phyloP scores from a whole-genome alignment of 2,329 filamentous ascomycete genomes.

The Claviceps fusiformis region DNA sequence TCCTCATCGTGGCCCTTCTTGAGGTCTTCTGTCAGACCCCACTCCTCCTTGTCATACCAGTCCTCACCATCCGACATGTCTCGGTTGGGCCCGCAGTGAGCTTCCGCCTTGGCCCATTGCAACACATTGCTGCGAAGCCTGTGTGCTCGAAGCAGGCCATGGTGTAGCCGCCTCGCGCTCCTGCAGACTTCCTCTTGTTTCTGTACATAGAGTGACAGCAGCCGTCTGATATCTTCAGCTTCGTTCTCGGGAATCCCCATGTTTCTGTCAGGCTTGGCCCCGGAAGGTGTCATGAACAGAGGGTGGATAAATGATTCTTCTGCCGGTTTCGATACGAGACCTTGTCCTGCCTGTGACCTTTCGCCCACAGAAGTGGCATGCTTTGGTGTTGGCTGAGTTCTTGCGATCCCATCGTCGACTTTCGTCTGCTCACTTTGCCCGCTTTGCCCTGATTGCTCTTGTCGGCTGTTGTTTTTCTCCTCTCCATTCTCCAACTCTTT shows the following conservation, averaged over 20 bases:
- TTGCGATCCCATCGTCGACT: constrained; percentile 6
- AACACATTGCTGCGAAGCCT: constrained; percentile 57
- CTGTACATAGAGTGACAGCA: constrained; percentile 65
- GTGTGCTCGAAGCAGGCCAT: constrained; percentile 59
- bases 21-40: constrained; percentile 58
- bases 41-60: constrained; percentile 76
- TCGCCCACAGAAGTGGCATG: constrained; percentile 17
- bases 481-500: constrained; percentile 1
- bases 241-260: constrained; percentile 58
- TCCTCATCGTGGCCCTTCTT: constrained; percentile 75
- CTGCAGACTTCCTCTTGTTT: constrained; percentile 77
- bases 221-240: constrained; percentile 63
- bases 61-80: constrained; percentile 84
- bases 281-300: constrained; percentile 53
- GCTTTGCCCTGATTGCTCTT: not conserved
- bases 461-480: not conserved
- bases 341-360: not conserved
- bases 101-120: constrained; percentile 67
- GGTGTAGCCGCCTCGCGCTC: constrained; percentile 52
- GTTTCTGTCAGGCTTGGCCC: constrained; percentile 53
- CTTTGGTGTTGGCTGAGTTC: constrained; percentile 7
- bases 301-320: constrained; percentile 54
- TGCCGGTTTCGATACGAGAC: constrained; percentile 6
- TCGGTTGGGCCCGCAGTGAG: constrained; percentile 48
- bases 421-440: not conserved